Percentiles rank a stretch among this genome's conserved stretches.
These are phyloP conservation scores for Pseudozyma tsukubaensis DNA, from an alignment of 1,284 basidiomycete genomes.

Conservation along the genomic window DNA sequence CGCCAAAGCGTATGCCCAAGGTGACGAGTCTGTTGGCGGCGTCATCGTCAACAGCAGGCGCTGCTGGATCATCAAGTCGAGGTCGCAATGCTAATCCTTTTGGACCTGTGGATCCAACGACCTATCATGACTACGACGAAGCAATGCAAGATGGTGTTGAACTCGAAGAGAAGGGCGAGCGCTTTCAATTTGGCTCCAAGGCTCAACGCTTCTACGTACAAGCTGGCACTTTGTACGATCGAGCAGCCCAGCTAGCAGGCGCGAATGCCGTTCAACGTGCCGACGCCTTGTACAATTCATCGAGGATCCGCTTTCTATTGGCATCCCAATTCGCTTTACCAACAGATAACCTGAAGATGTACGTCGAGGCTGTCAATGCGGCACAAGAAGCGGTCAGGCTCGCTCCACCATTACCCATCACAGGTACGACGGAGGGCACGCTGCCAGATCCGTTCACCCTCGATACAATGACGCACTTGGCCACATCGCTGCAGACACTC, in stretches of 20 bases:
- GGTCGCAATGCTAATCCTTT: constrained; percentile 23
- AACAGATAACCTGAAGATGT: constrained; percentile 22
- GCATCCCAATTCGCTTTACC: constrained; percentile 51
- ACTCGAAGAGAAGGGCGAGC: constrained; percentile 57
- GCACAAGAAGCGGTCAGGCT: constrained; percentile 28
- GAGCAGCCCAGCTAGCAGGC: constrained; percentile 28
- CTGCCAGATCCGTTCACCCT: constrained; percentile 50
- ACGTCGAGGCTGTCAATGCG: constrained; percentile 32
- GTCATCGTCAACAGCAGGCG: constrained; percentile 2
- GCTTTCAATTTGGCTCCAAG: constrained; percentile 51
- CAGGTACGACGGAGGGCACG: not conserved
- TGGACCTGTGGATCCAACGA: constrained; percentile 28
- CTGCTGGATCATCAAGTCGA: constrained; percentile 10
- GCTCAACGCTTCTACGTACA: constrained; percentile 52
- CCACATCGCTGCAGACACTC: constrained; percentile 37
- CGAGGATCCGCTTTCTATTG: constrained; percentile 51
- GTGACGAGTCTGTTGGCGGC: constrained; percentile 17
- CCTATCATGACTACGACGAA: constrained; percentile 48
- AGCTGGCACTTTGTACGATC: constrained; percentile 34
- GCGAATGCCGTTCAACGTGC: constrained; percentile 15
- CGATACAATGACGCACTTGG: constrained; percentile 44
- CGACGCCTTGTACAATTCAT: constrained; percentile 41
- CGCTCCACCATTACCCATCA: constrained; percentile 21
- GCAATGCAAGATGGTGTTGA: constrained; percentile 57
- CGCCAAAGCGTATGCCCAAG: constrained; percentile 40